These are phyloP conservation scores for Prunus fruticosa DNA, from an alignment of 306 rosid species.

Conservation along the genomic window DNA sequence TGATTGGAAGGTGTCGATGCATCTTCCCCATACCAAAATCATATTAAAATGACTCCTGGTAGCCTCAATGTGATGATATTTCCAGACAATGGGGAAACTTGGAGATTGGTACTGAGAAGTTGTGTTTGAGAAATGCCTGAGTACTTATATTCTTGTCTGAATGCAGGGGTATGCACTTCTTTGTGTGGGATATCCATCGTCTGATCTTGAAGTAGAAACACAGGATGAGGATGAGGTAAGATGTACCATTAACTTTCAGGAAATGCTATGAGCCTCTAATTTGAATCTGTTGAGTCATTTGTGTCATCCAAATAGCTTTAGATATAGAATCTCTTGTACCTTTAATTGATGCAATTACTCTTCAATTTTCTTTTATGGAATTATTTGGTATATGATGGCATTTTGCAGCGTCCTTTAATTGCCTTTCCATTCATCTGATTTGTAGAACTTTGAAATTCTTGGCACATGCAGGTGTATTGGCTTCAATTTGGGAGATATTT, in stretches of 20 bases:
- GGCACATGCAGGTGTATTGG: conserved; percentile 83
- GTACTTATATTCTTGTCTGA: neutral
- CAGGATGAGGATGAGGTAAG: conserved; percentile 98
- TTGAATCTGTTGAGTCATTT: neutral
- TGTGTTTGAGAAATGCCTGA: neutral
- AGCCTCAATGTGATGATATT: neutral
- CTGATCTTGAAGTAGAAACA: conserved; percentile 95
- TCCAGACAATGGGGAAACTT: neutral
- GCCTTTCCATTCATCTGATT: neutral
- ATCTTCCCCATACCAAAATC: neutral
- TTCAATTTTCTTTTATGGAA: neutral
- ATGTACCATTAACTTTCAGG: conserved; percentile 11
- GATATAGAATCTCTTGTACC: neutral
- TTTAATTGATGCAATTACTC: neutral
- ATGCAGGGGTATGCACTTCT: conserved; percentile 98
- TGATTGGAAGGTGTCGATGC: neutral
- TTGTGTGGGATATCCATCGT: conserved; percentile 87
- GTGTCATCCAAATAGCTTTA: neutral
- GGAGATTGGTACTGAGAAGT: neutral
- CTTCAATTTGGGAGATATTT: conserved; percentile 98
- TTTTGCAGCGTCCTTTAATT: neutral
- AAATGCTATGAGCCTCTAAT: conserved; percentile 5
- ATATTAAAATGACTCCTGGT: neutral
- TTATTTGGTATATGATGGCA: neutral
- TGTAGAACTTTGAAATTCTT: conserved; percentile 6